Evolutionary conservation across 1,139 yeast genomes (phyloP), one percentile per base, ranked within the genome.

Genomic region (Hansenula anomala): DNA sequence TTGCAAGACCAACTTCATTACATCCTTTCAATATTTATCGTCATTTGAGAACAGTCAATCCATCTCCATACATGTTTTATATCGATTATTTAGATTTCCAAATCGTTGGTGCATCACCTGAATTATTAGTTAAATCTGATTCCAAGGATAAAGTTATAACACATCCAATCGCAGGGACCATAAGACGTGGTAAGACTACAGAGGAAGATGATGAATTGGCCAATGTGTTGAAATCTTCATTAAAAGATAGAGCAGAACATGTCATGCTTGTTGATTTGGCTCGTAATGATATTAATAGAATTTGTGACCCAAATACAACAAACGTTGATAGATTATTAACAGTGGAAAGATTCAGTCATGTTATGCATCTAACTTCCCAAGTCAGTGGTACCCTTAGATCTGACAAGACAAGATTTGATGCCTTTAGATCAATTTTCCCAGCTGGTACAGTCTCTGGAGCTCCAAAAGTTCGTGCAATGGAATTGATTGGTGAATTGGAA

Each of bases 381-480:
- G 97, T 92, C 14, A 83, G 95, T 47, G 98, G 98, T 20, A 88
- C 82, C 3, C 69, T 92, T 52, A 75, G 98, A 57, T 64, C 70
- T 0, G 97, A 77, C 45, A 82, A 87, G 67, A 82, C 94, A 15
- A 73, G 97, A 48, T 92, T 92, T 58, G 98, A 92, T 65, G 98
- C 98, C 0, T 89, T 92, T 63, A 75, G 98, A 59, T 89, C 97
- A 9, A 87, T 92, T 43, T 92, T 92, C 77, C 98, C 98, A 18
- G 98, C 98, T 2, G 98, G 98, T 33, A 92, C 98, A 1, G 97
- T 92, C 13, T 83, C 95, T 45, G 98, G 98, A 30, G 97, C 98
- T 1, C 98, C 98, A 40, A 92, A 92, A 64, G 95, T 92, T 36
- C 78, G 78, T 51, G 98, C 98, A 10, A 92, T 92, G 98, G 95